These are phyloP conservation scores for Lactuca saligna DNA, from an alignment of 129 eudicot genomes.

Conservation along the genomic window DNA sequence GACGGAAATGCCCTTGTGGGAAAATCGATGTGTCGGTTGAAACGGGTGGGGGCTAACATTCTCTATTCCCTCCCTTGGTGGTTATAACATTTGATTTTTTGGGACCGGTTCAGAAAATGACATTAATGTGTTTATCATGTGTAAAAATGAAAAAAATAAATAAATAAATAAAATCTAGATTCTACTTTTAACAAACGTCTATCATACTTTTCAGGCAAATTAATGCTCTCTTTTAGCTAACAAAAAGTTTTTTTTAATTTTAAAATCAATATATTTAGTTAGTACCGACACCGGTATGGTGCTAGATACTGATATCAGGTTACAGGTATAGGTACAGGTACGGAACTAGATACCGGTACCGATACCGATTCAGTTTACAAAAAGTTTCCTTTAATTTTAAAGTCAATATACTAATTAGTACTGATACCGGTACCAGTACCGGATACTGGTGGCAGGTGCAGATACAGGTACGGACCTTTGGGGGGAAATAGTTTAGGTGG, in stretches of 20 bases:
- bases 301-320: background rate
- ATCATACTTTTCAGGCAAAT: background rate
- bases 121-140: slow-evolving; percentile 9
- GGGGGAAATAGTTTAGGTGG: slow-evolving; percentile 16
- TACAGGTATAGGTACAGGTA: too few species aligned
- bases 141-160: background rate
- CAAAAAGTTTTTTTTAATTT: background rate
- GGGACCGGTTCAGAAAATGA: slow-evolving; percentile 22
- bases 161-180: background rate
- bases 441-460: too few species aligned
- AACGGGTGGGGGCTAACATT: slow-evolving; percentile 4
- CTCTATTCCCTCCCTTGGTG: slow-evolving; percentile 1
- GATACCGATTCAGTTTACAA: background rate
- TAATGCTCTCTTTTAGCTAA: slow-evolving; percentile 13
- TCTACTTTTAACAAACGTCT: slow-evolving; percentile 7
- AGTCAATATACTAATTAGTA: background rate
- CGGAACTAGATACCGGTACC: too few species aligned
- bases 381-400: background rate
- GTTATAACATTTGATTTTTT: slow-evolving; percentile 28
- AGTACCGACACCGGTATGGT: background rate
- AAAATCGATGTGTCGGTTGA: slow-evolving; percentile 48
- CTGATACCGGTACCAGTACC: background rate
- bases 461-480: background rate
- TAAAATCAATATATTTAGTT: background rate
- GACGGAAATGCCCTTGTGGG: slow-evolving; percentile 34